These are phyloP conservation scores for Fusarium sp. DNA, from an alignment of 2,329 filamentous ascomycete species.

Conservation along the genomic window DNA sequence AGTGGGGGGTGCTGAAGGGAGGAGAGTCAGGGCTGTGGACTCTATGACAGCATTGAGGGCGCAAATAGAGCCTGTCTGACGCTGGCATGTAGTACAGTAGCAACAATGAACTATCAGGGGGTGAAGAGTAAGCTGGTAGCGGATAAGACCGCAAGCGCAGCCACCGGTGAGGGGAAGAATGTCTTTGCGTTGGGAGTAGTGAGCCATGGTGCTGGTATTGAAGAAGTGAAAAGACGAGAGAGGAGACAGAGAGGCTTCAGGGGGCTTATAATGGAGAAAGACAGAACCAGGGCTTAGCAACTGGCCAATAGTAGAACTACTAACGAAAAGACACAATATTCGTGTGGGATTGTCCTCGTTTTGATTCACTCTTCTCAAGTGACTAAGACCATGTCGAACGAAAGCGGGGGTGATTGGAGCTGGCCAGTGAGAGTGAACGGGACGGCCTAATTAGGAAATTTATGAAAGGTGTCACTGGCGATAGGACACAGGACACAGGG, in stretches of 20 bases:
- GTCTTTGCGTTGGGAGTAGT: constrained; percentile 40
- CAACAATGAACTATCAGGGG: constrained; percentile 57
- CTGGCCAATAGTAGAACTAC: not conserved
- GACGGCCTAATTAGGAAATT: constrained; percentile 46
- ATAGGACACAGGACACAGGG: not conserved
- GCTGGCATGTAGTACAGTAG: constrained; percentile 59
- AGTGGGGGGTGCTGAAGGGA: constrained; percentile 40
- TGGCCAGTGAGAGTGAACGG: constrained; percentile 44
- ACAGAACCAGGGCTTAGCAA: not conserved
- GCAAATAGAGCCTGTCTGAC: constrained; percentile 53
- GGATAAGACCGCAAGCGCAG: constrained; percentile 75
- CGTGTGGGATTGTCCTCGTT: constrained; percentile 3
- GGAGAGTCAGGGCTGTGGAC: constrained; percentile 46
- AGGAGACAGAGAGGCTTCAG: not conserved
- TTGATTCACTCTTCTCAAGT: constrained; percentile 4
- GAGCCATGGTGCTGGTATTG: constrained; percentile 20
- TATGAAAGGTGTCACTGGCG: not conserved
- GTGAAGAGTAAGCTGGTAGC: constrained; percentile 71
- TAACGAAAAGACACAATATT: not conserved
- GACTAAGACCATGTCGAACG: not conserved
- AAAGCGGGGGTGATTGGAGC: constrained; percentile 35
- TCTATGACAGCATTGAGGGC: constrained; percentile 56
- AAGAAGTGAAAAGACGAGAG: not conserved
- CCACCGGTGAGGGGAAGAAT: constrained; percentile 54
- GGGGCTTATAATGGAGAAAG: not conserved